phyloP scores from a whole-genome alignment of 2,329 filamentous ascomycete species.

The Xylaria multiplex region DNA sequence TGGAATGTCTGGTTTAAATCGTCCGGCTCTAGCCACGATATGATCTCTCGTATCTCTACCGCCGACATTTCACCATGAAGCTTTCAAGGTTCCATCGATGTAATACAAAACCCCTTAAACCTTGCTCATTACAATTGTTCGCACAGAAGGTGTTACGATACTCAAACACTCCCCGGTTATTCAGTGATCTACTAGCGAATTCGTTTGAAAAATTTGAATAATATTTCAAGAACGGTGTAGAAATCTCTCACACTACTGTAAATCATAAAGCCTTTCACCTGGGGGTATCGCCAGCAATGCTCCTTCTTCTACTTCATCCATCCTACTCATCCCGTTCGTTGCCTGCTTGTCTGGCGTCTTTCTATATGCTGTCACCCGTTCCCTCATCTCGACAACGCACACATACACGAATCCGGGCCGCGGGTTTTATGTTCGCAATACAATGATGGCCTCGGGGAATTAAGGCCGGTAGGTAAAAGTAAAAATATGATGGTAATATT shows the following conservation, averaged over 20 bases:
- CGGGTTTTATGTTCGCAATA: too few relatives aligned
- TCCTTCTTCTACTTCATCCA: background rate
- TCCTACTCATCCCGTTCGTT: background rate
- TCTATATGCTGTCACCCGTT: background rate
- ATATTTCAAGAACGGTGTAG: conserved; percentile 12
- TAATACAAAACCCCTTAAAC: too few relatives aligned
- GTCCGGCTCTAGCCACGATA: background rate
- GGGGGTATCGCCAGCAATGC: conserved; percentile 24
- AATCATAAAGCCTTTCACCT: background rate
- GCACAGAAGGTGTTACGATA: too few relatives aligned
- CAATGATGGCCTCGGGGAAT: background rate
- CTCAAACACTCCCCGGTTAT: too few relatives aligned
- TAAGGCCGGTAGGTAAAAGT: too few relatives aligned
- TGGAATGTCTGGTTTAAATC: background rate
- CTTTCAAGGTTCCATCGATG: background rate
- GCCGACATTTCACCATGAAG: background rate
- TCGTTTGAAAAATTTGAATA: background rate
- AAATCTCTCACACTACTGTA: conserved; percentile 3
- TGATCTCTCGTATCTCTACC: background rate
- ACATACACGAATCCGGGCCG: background rate
- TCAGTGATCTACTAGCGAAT: background rate
- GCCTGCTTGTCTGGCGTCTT: background rate
- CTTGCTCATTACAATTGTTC: too few relatives aligned
- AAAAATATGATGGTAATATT: conserved; percentile 4
- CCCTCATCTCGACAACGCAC: background rate